Base-by-base conservation (phyloP, 441 rosid genomes). In the Jatropha multifida region DNA sequence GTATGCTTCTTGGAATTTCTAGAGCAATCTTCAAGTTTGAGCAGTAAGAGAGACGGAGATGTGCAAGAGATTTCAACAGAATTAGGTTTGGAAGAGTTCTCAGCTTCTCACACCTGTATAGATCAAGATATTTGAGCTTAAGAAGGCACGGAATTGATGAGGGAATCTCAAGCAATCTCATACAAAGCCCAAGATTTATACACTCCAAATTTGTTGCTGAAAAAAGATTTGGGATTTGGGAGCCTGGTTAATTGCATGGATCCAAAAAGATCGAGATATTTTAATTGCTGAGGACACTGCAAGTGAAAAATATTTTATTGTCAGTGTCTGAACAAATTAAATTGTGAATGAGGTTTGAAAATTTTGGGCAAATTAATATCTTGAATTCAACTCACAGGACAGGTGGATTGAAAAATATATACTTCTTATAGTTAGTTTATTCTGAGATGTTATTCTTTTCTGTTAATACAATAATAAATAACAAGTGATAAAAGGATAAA, bases 151-250 rank as follows among this genome's bases (percentile, higher is more conserved):
- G 26, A 41, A 69, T 32, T 0, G 61, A 69, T 13, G 59, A 27
- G 44, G 38, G 40, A 52, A 69, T 52, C 48, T 51, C 61, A 37
- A 32, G 11, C 61, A 69, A 37, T 17, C 46, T 69, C 51, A 14
- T 3, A 32, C 60, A 68, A 2, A 5, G 6, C 1, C 0, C 1
- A 48, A 68, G 44, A 26, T 32, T 9, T 32, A 68, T 27, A 1
- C 3, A 0, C 32, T 27, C 40, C 60, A 51, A 7, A 12, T 52
- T 51, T 68, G 23, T 51, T 23, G 72, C 54, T 15, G 60, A 68
- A 51, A 60, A 68, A n/a, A n/a, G n/a, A n/a, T n/a, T n/a, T n/a
- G 10, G 51, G 60, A 49, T 68, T 12, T 11, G 60, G 72, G 23
- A 68, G 72, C 9, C 46, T 68, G 5, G 4, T 15, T 8, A 68